phyloP scores from a whole-genome alignment of 1,284 basidiomycete species.

The Cryptococcus depauperatus region DNA sequence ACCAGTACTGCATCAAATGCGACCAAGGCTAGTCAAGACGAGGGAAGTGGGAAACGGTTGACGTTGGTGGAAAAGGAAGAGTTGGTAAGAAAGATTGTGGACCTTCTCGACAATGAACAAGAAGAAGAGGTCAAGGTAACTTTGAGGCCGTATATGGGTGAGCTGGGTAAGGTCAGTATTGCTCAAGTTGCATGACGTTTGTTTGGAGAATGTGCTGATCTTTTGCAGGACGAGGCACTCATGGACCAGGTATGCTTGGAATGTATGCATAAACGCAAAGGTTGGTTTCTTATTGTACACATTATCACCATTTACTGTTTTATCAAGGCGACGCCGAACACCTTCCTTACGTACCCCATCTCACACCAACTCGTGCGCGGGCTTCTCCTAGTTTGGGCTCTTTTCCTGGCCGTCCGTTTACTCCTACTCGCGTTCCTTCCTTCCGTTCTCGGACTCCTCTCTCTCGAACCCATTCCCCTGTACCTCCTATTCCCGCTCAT shows the following conservation, averaged over 20 bases:
- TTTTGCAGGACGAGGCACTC: slow-evolving; percentile 36
- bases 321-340: slow-evolving; percentile 39
- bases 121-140: slow-evolving; percentile 74
- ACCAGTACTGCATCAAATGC: background rate
- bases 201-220: background rate
- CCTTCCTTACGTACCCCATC: slow-evolving; percentile 39
- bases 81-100: slow-evolving; percentile 61
- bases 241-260: slow-evolving; percentile 46
- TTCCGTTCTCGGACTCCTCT: slow-evolving; percentile 40
- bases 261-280: slow-evolving; percentile 43
- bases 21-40: background rate
- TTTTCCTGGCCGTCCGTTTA: slow-evolving; percentile 43
- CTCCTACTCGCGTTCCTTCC: slow-evolving; percentile 41
- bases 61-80: slow-evolving; percentile 36
- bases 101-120: slow-evolving; percentile 65
- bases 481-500: slow-evolving; percentile 46
- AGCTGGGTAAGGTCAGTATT: slow-evolving; percentile 58
- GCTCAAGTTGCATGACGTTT: background rate
- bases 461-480: slow-evolving; percentile 35
- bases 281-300: too few relatives aligned
- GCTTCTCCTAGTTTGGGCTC: slow-evolving; percentile 25
- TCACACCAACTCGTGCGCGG: slow-evolving; percentile 36
- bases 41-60: background rate
- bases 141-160: slow-evolving; percentile 60
- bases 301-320: too few relatives aligned